Percentiles rank a stretch among this genome's conserved stretches.
Evolutionary conservation across 768 basidiomycete genomes (phyloP).

Genomic region (Psilocybe cyanescens): DNA sequence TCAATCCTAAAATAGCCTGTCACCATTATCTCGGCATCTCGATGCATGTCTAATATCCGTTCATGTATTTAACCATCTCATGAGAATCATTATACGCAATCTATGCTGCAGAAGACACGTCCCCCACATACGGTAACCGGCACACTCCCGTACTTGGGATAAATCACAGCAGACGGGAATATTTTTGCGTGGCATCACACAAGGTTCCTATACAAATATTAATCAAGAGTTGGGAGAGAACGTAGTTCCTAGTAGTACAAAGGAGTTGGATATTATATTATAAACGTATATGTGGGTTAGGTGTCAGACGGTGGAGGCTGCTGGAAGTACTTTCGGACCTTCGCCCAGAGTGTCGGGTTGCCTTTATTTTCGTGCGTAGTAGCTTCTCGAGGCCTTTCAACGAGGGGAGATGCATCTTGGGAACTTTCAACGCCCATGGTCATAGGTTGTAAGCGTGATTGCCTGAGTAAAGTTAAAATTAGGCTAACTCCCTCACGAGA

Average conservation of each 20-base stretch:
- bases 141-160: not conserved
- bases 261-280: not conserved
- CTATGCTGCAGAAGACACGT: not conserved
- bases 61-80: not conserved
- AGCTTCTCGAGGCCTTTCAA: slow-evolving; percentile 15
- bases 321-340: slow-evolving; percentile 46
- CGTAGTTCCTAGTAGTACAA: slow-evolving; percentile 16
- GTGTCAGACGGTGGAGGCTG: slow-evolving; percentile 26
- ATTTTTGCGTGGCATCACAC: not conserved
- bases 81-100: not conserved
- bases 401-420: slow-evolving; percentile 19
- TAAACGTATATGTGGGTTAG: slow-evolving; percentile 2
- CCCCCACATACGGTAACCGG: not conserved
- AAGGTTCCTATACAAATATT: not conserved
- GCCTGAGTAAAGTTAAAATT: slow-evolving; percentile 77
- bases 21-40: slow-evolving; percentile 7
- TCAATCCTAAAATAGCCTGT: slow-evolving; percentile 19
- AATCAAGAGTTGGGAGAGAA: slow-evolving; percentile 1
- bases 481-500: slow-evolving; percentile 88
- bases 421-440: slow-evolving; percentile 41
- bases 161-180: not conserved
- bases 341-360: slow-evolving; percentile 36
- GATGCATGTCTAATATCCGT: slow-evolving; percentile 12
- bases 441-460: slow-evolving; percentile 72
- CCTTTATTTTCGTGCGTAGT: slow-evolving; percentile 14